phyloP scores from a whole-genome alignment of 306 rosid species.

The Inga oerstediana region DNA sequence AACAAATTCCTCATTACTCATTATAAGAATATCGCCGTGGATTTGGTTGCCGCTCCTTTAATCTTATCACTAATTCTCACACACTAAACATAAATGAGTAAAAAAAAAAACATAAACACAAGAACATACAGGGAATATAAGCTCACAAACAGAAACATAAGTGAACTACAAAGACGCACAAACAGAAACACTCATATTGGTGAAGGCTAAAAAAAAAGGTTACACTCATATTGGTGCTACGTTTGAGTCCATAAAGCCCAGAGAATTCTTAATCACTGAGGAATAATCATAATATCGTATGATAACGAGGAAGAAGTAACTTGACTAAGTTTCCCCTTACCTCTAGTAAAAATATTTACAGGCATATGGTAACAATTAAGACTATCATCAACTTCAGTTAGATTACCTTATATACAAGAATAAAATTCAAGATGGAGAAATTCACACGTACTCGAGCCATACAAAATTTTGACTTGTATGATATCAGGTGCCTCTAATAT shows the following conservation, averaged over 20 bases:
- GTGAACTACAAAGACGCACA: background rate
- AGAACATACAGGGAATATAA: no score
- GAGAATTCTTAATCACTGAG: background rate
- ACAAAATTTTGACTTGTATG: background rate
- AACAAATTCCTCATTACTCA: background rate
- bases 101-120: no score
- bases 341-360: background rate
- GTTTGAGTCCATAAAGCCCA: background rate
- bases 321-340: background rate
- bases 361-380: background rate
- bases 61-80: no score
- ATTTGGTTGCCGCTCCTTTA: no score
- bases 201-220: background rate
- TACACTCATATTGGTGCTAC: background rate
- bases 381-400: background rate
- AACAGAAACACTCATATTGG: background rate
- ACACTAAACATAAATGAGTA: no score
- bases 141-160: no score
- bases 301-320: background rate
- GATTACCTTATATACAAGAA: background rate
- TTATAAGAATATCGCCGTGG: no score
- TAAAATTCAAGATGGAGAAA: background rate
- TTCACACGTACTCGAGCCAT: constrained; percentile 5
- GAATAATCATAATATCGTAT: background rate
- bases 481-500: background rate